Evolutionary conservation across 2,329 filamentous ascomycete genomes (phyloP), one percentile per base, ranked within the genome.

Genomic region (Thyridium curvatum): DNA sequence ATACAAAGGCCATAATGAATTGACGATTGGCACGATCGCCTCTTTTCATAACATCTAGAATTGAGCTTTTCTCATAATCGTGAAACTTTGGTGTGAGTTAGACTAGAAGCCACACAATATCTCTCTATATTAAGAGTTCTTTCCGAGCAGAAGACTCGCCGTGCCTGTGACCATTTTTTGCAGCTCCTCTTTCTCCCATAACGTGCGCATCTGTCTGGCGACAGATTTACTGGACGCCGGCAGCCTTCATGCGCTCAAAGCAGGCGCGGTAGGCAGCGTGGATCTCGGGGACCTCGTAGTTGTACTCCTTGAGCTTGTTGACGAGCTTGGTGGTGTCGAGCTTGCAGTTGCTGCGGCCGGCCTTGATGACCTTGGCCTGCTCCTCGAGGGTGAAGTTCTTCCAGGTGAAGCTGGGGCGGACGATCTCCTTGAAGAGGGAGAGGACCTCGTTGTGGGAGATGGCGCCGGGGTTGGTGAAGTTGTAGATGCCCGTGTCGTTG

Each of bases 401-500:
- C 77, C 78, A 84, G 31, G 64, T 68, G 49, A 80, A 75, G 18
- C 53, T 55, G 2, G 79, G 79, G 31, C 78, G 70, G 30, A 84
- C 71, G 46, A 80, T 77, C 45, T 82, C 69, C 50, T 71, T 73
- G 62, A 82, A 83, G 32, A 84, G 62, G 3, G 61, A 49, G 30
- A 84, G 64, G 7, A 84, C 78, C 59, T 84, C 78, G 56, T 84
- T 84, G 61, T 84, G 79, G n/a, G 77, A 80, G 55, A 84, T 83
- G 46, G 77, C 75, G 12, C 79, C 80, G 1, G 80, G 80, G 60
- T 84, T 84, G 43, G 79, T 83, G 57, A 84, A 83, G 63, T 84
- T 84, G 61, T 79, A 82, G 47, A 84, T 65, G 14, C 80, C 80
- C 1, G 70, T 74, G 32, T 82, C 79, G 31, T 64, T 61, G 59